Evolutionary conservation across 202 grass and related monocot species (phyloP).

Genomic region (Dendrocalamus latiflorus): DNA sequence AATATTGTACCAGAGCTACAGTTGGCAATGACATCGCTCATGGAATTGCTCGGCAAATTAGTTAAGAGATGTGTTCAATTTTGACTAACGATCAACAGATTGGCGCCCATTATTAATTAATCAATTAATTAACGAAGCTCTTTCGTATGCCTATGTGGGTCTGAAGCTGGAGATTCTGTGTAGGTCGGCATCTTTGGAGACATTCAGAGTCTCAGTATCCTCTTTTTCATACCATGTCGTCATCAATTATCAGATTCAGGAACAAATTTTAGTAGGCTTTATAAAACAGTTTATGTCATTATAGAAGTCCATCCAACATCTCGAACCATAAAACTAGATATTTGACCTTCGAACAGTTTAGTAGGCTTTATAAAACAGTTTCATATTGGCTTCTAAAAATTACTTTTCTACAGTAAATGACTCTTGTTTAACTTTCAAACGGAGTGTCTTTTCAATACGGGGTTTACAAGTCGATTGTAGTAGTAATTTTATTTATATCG

Average conservation of each 20-base stretch:
- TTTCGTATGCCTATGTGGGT: background rate
- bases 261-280: background rate
- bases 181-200: conserved; percentile 10
- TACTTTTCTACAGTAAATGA: too few relatives aligned
- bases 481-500: too few relatives aligned
- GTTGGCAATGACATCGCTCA: background rate
- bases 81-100: background rate
- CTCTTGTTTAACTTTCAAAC: too few relatives aligned
- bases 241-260: background rate
- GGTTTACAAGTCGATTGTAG: too few relatives aligned
- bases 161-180: background rate
- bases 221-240: conserved; percentile 24
- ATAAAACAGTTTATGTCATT: background rate
- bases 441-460: too few relatives aligned
- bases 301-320: too few relatives aligned
- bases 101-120: background rate
- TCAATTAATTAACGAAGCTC: background rate
- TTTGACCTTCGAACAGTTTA: too few relatives aligned
- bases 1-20: background rate
- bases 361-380: background rate
- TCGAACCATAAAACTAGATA: too few relatives aligned
- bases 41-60: background rate
- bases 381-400: too few relatives aligned
- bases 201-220: background rate
- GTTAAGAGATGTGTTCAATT: background rate